Conservation (phyloP, 345 rosid genomes). For the Linum tenue region DNA sequence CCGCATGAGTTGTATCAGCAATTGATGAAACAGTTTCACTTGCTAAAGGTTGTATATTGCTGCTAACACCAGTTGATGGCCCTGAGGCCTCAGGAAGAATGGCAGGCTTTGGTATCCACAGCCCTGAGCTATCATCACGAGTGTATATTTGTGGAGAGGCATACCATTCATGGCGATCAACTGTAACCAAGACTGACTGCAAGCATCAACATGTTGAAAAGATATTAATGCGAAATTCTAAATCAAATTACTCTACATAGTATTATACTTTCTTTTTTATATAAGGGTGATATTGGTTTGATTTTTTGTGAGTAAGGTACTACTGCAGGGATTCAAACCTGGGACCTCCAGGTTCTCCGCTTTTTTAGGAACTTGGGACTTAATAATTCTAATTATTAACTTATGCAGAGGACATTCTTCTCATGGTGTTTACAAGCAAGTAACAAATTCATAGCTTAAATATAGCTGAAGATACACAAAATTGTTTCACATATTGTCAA, state of each 20-base stretch:
- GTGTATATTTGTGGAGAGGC: slow-evolving; percentile 81
- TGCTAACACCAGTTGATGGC: slow-evolving; percentile 28
- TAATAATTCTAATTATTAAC: too few relatives aligned
- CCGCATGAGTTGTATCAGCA: slow-evolving; percentile 35
- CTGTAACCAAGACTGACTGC: slow-evolving; percentile 80
- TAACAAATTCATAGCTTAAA: too few relatives aligned
- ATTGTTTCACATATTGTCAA: too few relatives aligned
- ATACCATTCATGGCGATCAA: slow-evolving; percentile 97
- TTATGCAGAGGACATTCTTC: neutral
- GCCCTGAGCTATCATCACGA: slow-evolving; percentile 79
- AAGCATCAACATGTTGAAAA: slow-evolving; percentile 14
- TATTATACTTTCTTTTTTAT: too few relatives aligned
- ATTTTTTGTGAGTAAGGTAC: too few relatives aligned
- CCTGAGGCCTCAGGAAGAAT: slow-evolving; percentile 25
- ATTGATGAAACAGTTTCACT: slow-evolving; percentile 19
- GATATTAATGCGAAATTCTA: neutral
- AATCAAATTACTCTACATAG: too few relatives aligned
- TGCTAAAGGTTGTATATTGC: slow-evolving; percentile 20
- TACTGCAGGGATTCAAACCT: too few relatives aligned
- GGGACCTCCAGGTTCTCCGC: too few relatives aligned
- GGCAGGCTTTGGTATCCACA: slow-evolving; percentile 74
- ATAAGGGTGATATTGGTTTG: too few relatives aligned
- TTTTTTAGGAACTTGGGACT: too few relatives aligned
- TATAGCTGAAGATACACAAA: too few relatives aligned
- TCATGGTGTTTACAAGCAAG: neutral